A percentile compares a stretch with the other conserved stretches of the same genome.
These are phyloP conservation scores for Melocanna baccifera DNA, from an alignment of 176 grass and related monocot genomes.

Conservation along the genomic window DNA sequence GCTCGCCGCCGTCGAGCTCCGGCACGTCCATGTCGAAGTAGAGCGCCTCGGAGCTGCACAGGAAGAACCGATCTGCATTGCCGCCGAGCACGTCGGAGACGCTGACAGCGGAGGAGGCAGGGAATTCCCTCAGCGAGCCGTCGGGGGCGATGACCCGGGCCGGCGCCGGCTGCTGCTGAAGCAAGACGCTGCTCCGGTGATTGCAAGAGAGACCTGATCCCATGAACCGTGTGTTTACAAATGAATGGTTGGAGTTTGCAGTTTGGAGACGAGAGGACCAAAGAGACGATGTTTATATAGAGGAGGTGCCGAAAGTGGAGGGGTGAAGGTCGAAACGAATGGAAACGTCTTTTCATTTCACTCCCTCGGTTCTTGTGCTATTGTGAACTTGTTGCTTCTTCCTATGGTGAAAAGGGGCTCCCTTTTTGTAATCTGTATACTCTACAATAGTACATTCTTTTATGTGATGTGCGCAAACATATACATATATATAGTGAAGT, in stretches of 20 bases:
- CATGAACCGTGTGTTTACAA: constrained; percentile 29
- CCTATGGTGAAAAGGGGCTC: neutral
- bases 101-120: neutral
- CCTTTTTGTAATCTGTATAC: neutral
- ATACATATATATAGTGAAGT: no score
- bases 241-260: constrained; percentile 2
- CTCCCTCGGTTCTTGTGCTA: neutral
- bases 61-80: constrained; percentile 22
- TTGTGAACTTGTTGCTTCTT: neutral
- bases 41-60: constrained; percentile 67
- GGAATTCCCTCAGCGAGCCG: constrained; percentile 54
- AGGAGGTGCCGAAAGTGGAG: neutral
- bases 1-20: constrained; percentile 30
- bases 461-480: neutral
- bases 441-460: neutral
- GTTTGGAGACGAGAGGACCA: neutral
- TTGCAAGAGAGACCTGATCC: constrained; percentile 44
- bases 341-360: neutral
- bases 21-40: constrained; percentile 53
- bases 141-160: constrained; percentile 50
- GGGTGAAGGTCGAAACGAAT: neutral
- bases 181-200: constrained; percentile 37
- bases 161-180: constrained; percentile 13
- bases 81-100: constrained; percentile 39
- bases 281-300: neutral